Evolutionary conservation across 2,329 filamentous ascomycete genomes (phyloP).

Genomic region (Pezicula rhizophila): DNA sequence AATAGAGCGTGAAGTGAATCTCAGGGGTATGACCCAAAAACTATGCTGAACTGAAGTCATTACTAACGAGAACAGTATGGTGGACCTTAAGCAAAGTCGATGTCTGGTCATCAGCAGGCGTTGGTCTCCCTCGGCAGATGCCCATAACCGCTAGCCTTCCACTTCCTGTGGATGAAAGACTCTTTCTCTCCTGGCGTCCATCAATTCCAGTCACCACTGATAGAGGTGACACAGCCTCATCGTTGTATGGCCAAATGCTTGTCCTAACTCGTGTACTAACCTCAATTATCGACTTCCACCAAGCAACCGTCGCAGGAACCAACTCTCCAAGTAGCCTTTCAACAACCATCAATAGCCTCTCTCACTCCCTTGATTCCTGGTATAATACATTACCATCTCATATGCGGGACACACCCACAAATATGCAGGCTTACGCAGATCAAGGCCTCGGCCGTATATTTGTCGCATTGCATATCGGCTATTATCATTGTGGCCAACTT

Average conservation of each 20-base stretch:
- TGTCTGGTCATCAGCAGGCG: constrained; percentile 18
- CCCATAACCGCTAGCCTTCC: constrained; percentile 9
- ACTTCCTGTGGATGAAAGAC: constrained; percentile 14
- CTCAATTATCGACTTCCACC: constrained; percentile 34
- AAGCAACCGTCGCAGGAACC: constrained; percentile 24
- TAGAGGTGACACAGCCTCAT: constrained; percentile 1
- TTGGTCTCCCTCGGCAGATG: constrained; percentile 16
- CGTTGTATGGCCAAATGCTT: constrained; percentile 31
- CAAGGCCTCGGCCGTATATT: constrained; percentile 37
- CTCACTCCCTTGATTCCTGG: constrained; percentile 31
- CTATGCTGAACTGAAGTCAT: background rate
- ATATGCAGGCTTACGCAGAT: constrained; percentile 30
- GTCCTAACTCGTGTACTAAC: constrained; percentile 32
- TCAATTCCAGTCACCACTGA: background rate
- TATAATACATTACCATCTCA: constrained; percentile 27
- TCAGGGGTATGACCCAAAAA: constrained; percentile 10
- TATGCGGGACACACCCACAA: constrained; percentile 33
- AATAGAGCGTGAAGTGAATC: constrained; percentile 15
- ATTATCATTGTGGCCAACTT: constrained; percentile 40
- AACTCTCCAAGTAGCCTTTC: constrained; percentile 8
- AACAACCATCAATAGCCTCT: constrained; percentile 18
- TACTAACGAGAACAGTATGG: constrained; percentile 14
- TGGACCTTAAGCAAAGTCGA: constrained; percentile 19
- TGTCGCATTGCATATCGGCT: constrained; percentile 39
- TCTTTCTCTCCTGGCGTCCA: constrained; percentile 5